Evolutionary conservation across 257 asterid genomes (phyloP), one percentile per base, ranked within the genome.

Genomic region (Nemophila menziesii): DNA sequence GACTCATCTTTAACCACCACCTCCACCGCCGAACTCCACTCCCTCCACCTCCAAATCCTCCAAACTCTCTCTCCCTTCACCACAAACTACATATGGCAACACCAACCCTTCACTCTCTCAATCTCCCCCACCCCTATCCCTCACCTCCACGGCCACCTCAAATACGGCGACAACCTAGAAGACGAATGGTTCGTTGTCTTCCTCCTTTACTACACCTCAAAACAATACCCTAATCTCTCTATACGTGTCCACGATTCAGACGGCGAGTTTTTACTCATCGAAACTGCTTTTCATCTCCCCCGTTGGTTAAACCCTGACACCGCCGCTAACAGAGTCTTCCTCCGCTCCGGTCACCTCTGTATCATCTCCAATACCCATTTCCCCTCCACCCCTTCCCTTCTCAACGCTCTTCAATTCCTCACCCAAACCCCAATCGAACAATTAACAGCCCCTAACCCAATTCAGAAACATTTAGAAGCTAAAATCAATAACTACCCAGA

Each of bases 121-220:
- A 52, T 42, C 6, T 63, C 57, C 15, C 11, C 69, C 4, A 55
- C 78, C 43, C 10, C 66, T 8, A 23, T 68, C 20, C 93, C 85
- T 45, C 85, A 78, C 45, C 92, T 89, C 71, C 63, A 75, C 50
- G 95, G 98, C 47, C 69, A 74, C 60, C 82, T 80, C 60, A 84
- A 90, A 38, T 89, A 69, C 66, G 93, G 94, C 8, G 95, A 89
- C 57, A 80, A 80, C 54, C 69, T 89, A 4, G 94, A 89, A 18
- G 94, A 89, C 50, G 98, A 89, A 66, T 89, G 98, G 98, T 89
- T 84, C 61, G 73, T 76, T n/a, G 92, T 79, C 23, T 71, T 61
- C 66, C 79, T 84, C 55, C 82, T 89, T 22, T 84, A 71, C 61
- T 51, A 70, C 16, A 64, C 70, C 40, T 89, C 95, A 10, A 72